phyloP scores from a whole-genome alignment of 2,329 filamentous ascomycete species.

The Alternaria sp. region DNA sequence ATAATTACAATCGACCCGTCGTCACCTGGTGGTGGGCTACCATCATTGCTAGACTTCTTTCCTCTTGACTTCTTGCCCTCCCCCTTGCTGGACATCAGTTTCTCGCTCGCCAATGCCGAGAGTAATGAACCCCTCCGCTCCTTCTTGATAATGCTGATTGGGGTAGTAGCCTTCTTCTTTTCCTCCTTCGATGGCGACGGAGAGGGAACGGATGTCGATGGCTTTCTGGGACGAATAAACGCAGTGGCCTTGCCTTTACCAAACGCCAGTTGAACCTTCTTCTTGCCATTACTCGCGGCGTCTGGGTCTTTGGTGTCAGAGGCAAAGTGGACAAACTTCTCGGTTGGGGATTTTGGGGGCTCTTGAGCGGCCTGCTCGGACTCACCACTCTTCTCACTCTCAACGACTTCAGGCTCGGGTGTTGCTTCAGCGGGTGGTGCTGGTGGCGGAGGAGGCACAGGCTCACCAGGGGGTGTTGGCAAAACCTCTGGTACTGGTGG shows the following conservation, averaged over 20 bases:
- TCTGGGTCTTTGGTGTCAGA: conserved; percentile 52
- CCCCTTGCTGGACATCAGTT: conserved; percentile 38
- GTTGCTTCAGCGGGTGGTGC: conserved; percentile 18
- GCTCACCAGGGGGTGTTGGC: conserved; percentile 18
- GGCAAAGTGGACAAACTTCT: conserved; percentile 50
- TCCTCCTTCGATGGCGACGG: conserved; percentile 40
- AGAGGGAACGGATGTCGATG: conserved; percentile 29
- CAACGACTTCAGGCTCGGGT: conserved; percentile 16
- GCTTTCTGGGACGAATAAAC: conserved; percentile 45
- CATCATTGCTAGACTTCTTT: conserved; percentile 36
- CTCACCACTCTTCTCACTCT: conserved; percentile 50
- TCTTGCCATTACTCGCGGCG: conserved; percentile 36
- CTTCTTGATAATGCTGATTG: conserved; percentile 33
- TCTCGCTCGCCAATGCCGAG: conserved; percentile 30
- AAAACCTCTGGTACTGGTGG: conserved; percentile 22
- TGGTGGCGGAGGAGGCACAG: conserved; percentile 24
- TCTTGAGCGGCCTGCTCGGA: conserved; percentile 48
- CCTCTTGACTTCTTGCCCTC: conserved; percentile 36
- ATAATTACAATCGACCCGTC: conserved; percentile 5
- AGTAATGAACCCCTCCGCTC: conserved; percentile 31
- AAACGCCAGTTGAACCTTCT: conserved; percentile 36
- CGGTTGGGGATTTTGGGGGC: conserved; percentile 43
- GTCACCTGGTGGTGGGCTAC: conserved; percentile 18
- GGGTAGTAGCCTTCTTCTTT: conserved; percentile 36
- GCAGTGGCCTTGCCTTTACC: conserved; percentile 45